A percentile compares a stretch with the other conserved stretches of the same genome.
These are phyloP conservation scores for Pelargonium cotyledonis DNA, from an alignment of 441 rosid genomes.

Conservation along the genomic window DNA sequence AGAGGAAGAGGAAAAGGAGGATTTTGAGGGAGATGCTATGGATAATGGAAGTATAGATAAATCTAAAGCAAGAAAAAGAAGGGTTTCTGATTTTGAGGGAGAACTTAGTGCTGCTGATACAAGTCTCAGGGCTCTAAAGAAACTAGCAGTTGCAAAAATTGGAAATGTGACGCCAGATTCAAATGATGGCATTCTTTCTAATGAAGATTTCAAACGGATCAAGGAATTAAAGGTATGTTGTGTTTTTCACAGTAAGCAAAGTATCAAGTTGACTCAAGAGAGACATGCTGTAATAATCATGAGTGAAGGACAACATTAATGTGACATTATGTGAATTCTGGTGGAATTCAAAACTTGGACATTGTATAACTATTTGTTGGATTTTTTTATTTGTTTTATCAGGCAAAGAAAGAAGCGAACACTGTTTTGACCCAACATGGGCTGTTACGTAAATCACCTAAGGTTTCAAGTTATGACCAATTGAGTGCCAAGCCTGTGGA, in stretches of 20 bases:
- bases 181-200: slow-evolving; percentile 82
- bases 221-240: slow-evolving; percentile 66
- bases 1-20: slow-evolving; percentile 27
- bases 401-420: slow-evolving; percentile 75
- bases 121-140: slow-evolving; percentile 81
- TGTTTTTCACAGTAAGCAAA: slow-evolving; percentile 5
- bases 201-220: slow-evolving; percentile 81
- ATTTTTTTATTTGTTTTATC: slow-evolving; percentile 11
- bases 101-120: slow-evolving; percentile 64
- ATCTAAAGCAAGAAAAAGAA: slow-evolving; percentile 52
- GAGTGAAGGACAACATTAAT: background rate
- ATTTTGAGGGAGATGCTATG: slow-evolving; percentile 21
- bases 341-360: background rate
- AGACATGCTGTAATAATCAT: background rate
- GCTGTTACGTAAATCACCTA: slow-evolving; percentile 30
- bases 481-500: slow-evolving; percentile 65
- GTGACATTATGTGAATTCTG: background rate
- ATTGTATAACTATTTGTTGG: slow-evolving; percentile 5
- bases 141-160: slow-evolving; percentile 53
- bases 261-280: background rate
- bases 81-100: slow-evolving; percentile 58
- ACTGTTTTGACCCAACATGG: slow-evolving; percentile 69
- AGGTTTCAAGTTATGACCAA: slow-evolving; percentile 70
- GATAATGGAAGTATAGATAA: slow-evolving; percentile 21
- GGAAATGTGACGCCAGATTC: slow-evolving; percentile 28